Evolutionary conservation across 345 rosid genomes (phyloP).

Genomic region (Geranium brycei): DNA sequence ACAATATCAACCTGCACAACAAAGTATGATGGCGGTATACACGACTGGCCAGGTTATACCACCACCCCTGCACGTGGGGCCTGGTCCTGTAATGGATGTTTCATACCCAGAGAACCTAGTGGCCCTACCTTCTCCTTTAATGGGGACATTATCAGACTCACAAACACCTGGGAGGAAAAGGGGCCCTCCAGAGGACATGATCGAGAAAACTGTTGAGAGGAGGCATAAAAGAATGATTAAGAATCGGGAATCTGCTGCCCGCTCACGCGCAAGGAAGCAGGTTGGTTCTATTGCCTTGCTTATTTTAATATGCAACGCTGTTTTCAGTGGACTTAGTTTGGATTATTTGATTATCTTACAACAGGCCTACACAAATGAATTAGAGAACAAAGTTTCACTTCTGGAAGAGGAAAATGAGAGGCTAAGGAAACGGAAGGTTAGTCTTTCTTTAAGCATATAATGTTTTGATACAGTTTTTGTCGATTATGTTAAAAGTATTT

Average conservation of each 20-base stretch:
- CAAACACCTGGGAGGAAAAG: background rate
- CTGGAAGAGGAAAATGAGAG: constrained; percentile 92
- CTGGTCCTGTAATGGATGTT: constrained; percentile 1
- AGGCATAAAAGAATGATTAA: constrained; percentile 17
- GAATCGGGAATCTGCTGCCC: constrained; percentile 16
- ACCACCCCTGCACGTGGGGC: constrained; percentile 1
- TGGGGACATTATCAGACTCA: constrained; percentile 46
- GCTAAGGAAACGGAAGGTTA: constrained; percentile 74
- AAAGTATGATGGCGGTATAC: constrained; percentile 1
- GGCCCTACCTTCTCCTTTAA: constrained; percentile 46
- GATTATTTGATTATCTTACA: constrained; percentile 5
- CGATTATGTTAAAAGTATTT: too few species aligned
- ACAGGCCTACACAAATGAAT: constrained; percentile 93
- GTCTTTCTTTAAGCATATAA: constrained; percentile 1
- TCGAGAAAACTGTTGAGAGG: constrained; percentile 14
- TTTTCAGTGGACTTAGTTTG: background rate
- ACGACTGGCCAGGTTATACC: background rate
- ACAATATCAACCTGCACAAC: background rate
- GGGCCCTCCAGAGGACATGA: background rate
- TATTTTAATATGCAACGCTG: background rate
- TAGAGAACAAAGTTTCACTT: constrained; percentile 82
- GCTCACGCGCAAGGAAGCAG: constrained; percentile 16
- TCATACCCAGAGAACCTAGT: background rate
- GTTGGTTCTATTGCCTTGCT: background rate
- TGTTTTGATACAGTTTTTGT: background rate